Evolutionary conservation across 768 basidiomycete species (phyloP).

Genomic region (Lactifluus hygrophoroides): DNA sequence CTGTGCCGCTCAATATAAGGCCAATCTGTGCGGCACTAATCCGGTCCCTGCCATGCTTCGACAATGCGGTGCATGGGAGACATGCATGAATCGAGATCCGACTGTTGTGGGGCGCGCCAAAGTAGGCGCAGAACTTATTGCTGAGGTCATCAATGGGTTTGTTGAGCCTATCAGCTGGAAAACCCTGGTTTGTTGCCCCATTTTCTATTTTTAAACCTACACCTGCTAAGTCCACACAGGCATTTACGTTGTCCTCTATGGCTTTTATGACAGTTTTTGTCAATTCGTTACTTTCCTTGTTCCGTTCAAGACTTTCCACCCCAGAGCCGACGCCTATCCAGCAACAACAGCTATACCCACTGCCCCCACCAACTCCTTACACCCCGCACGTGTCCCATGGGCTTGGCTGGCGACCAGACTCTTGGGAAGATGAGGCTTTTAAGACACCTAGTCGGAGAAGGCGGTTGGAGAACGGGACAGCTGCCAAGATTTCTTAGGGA

Average conservation of each 20-base stretch:
- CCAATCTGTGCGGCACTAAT: slow-evolving; percentile 69
- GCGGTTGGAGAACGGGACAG: slow-evolving; percentile 19
- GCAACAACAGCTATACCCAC: slow-evolving; percentile 18
- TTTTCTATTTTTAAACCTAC: not conserved
- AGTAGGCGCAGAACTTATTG: slow-evolving; percentile 90
- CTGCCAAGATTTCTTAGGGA: slow-evolving; percentile 14
- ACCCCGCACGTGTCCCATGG: slow-evolving; percentile 12
- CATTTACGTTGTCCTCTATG: slow-evolving; percentile 67
- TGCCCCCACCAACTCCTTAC: slow-evolving; percentile 18
- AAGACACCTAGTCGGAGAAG: slow-evolving; percentile 22
- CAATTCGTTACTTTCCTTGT: slow-evolving; percentile 70
- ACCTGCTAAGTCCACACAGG: slow-evolving; percentile 30
- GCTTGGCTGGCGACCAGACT: slow-evolving; percentile 10
- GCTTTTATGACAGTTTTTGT: slow-evolving; percentile 73
- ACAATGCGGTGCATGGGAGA: slow-evolving; percentile 85
- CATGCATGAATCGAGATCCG: slow-evolving; percentile 93
- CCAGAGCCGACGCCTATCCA: slow-evolving; percentile 19
- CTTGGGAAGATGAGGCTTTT: slow-evolving; percentile 22
- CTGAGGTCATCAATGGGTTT: slow-evolving; percentile 93
- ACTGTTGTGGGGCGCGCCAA: slow-evolving; percentile 80
- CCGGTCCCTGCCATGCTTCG: slow-evolving; percentile 83
- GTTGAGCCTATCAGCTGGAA: slow-evolving; percentile 98
- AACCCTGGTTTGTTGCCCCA: slow-evolving; percentile 58
- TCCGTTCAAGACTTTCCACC: slow-evolving; percentile 55
- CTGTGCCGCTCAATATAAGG: slow-evolving; percentile 72